Evolutionary conservation across 805 yeast genomes (phyloP), one percentile per base, ranked within the genome.

Genomic region (Candida dajiaensis): DNA sequence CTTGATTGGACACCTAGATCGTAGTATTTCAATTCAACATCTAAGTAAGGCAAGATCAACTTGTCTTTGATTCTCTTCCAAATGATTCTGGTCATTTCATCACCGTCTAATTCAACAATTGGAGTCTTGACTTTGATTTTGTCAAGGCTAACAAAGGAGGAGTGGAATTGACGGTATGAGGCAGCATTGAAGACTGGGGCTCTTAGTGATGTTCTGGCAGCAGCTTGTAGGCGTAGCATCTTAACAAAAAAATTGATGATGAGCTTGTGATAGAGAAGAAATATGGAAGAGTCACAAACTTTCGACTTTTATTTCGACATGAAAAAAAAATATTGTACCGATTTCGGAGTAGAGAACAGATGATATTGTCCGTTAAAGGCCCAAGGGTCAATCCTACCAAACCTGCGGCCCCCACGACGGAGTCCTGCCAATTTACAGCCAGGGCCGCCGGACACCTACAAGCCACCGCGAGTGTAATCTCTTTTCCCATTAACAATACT

Each of bases 11-110:
- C 75, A 25, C 87, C 80, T 56, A 85, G 72, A 64, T 85, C 94
- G 64, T 82, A 85, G 66, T 85, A 85, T 58, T 84, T 82, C 64
- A 85, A 71, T 54, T 85, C 89, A 39, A 85, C 74, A 53, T 85
- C 85, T 52, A 85, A 65, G 62, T 78, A 83, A 8, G 92, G 94
- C 50, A 70, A 62, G 58, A 85, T 76, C 56, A 85, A 73, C 62
- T 80, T 77, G 49, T 75, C 77, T 65, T 83, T 84, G 68, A 85
- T 85, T 58, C 77, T 71, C 52, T 78, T 74, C 94, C 94, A 85
- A 64, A 85, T 85, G 61, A 85, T 84, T 65, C 92, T 73, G 52
- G 94, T 85, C 92, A 83, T 84, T 65, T 85, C 94, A 65, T 85
- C 94, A 58, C 94, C 94, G 59, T 85, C 90, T 61, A 85, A 63